phyloP scores from a whole-genome alignment of 2,329 filamentous ascomycete genomes.

The Scytalidium lignicola region DNA sequence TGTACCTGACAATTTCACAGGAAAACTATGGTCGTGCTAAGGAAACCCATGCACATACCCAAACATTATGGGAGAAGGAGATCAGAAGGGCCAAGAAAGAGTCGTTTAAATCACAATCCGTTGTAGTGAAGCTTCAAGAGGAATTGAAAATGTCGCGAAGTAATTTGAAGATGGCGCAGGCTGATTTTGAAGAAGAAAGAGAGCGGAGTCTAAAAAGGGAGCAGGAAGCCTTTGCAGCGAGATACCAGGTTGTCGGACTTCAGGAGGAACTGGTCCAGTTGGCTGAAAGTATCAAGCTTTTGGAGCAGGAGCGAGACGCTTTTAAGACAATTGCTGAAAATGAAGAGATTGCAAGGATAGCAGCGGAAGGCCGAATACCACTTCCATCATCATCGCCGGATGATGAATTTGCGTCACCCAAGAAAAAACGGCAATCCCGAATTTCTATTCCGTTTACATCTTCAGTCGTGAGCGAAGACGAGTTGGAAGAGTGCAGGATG shows the following conservation, averaged over 20 bases:
- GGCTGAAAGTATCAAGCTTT: slow-evolving; percentile 55
- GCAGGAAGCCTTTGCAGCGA: slow-evolving; percentile 63
- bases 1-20: slow-evolving; percentile 34
- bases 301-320: slow-evolving; percentile 71
- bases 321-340: slow-evolving; percentile 68
- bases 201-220: slow-evolving; percentile 56
- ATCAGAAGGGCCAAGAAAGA: slow-evolving; percentile 66
- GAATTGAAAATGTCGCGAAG: slow-evolving; percentile 59
- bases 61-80: slow-evolving; percentile 69
- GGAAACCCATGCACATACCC: slow-evolving; percentile 62
- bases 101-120: slow-evolving; percentile 68
- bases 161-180: slow-evolving; percentile 48
- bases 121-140: slow-evolving; percentile 66
- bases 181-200: slow-evolving; percentile 58
- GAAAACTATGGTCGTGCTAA: slow-evolving; percentile 67
- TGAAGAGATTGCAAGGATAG: slow-evolving; percentile 67
- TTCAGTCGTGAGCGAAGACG: slow-evolving; percentile 44
- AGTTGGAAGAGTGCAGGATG: slow-evolving; percentile 39
- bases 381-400: slow-evolving; percentile 52
- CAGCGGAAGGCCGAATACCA: slow-evolving; percentile 65
- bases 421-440: slow-evolving; percentile 42
- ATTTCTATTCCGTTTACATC: slow-evolving; percentile 47
- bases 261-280: slow-evolving; percentile 64
- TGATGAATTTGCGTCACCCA: slow-evolving; percentile 59
- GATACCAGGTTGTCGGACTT: slow-evolving; percentile 59